Conservation (phyloP, 768 basidiomycete genomes). For the Leccinellum rugosiceps region DNA sequence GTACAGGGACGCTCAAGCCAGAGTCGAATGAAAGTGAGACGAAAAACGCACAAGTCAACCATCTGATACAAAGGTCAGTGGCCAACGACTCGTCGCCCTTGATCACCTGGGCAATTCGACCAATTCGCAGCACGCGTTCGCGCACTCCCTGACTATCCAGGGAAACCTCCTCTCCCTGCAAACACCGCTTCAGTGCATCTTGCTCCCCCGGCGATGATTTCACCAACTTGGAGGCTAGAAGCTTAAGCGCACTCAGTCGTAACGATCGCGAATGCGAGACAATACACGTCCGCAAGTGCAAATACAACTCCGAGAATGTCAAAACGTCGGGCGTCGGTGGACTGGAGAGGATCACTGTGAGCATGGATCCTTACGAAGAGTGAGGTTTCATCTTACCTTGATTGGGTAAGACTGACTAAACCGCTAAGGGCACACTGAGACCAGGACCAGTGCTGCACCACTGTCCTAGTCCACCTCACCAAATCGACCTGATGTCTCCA, state of each 20-base stretch:
- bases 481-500: slow-evolving; percentile 51
- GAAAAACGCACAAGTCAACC: slow-evolving; percentile 62
- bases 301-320: slow-evolving; percentile 50
- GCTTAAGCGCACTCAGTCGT: slow-evolving; percentile 60
- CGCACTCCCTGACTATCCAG: slow-evolving; percentile 78
- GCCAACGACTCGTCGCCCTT: slow-evolving; percentile 47
- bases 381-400: slow-evolving; percentile 37
- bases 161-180: slow-evolving; percentile 79
- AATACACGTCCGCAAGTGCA: slow-evolving; percentile 49
- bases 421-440: slow-evolving; percentile 55
- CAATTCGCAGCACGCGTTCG: slow-evolving; percentile 79
- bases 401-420: slow-evolving; percentile 44
- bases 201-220: slow-evolving; percentile 39
- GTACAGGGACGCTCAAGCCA: not conserved
- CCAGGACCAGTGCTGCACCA: slow-evolving; percentile 54
- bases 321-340: slow-evolving; percentile 22
- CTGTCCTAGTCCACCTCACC: slow-evolving; percentile 43
- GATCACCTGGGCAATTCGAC: slow-evolving; percentile 63
- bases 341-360: slow-evolving; percentile 10
- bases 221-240: slow-evolving; percentile 56
- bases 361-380: not conserved
- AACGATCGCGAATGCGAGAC: slow-evolving; percentile 70
- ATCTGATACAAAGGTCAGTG: slow-evolving; percentile 63
- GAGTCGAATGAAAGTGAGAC: not conserved
- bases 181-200: slow-evolving; percentile 60